phyloP scores from a whole-genome alignment of 2,329 filamentous ascomycete species.

The Microdochium nivale region DNA sequence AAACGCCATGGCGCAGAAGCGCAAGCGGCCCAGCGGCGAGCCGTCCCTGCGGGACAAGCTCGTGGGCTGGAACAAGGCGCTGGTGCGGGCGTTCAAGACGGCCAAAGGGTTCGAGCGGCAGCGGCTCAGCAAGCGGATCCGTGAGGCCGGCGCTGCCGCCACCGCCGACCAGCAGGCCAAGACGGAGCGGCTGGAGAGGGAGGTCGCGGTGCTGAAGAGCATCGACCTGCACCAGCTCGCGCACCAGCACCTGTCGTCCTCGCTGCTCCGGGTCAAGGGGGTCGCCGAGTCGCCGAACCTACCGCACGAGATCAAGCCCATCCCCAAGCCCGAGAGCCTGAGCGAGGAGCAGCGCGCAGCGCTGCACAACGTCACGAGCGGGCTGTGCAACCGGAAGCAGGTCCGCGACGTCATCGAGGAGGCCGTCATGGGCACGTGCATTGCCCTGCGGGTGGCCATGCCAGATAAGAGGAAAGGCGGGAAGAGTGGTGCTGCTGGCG shows the following conservation, averaged over 20 bases:
- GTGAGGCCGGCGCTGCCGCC: constrained; percentile 24
- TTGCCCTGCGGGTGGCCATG: constrained; percentile 35
- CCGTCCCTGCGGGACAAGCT: constrained; percentile 39
- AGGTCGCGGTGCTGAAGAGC: constrained; percentile 47
- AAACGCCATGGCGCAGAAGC: constrained; percentile 28
- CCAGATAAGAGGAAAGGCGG: constrained; percentile 31
- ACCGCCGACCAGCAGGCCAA: constrained; percentile 31
- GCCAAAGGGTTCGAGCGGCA: constrained; percentile 73
- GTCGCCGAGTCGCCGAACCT: constrained; percentile 42
- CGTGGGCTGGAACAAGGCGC: constrained; percentile 46
- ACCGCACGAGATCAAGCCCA: constrained; percentile 36
- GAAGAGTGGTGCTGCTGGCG: constrained; percentile 18
- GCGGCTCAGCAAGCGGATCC: constrained; percentile 55
- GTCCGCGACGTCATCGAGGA: constrained; percentile 40
- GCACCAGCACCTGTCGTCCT: constrained; percentile 45
- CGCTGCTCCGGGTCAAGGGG: constrained; percentile 43
- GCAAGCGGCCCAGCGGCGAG: constrained; percentile 42
- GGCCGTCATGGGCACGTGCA: constrained; percentile 40
- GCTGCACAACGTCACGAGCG: constrained; percentile 52
- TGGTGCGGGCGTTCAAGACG: constrained; percentile 60
- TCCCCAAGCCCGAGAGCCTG: constrained; percentile 38
- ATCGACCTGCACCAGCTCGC: constrained; percentile 50
- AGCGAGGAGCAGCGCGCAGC: constrained; percentile 41
- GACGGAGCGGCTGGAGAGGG: constrained; percentile 52
- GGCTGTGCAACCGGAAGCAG: constrained; percentile 41